Evolutionary conservation across 805 yeast species (phyloP), one percentile per base, ranked within the genome.

Genomic region (Helenozyma rhizophorensis): DNA sequence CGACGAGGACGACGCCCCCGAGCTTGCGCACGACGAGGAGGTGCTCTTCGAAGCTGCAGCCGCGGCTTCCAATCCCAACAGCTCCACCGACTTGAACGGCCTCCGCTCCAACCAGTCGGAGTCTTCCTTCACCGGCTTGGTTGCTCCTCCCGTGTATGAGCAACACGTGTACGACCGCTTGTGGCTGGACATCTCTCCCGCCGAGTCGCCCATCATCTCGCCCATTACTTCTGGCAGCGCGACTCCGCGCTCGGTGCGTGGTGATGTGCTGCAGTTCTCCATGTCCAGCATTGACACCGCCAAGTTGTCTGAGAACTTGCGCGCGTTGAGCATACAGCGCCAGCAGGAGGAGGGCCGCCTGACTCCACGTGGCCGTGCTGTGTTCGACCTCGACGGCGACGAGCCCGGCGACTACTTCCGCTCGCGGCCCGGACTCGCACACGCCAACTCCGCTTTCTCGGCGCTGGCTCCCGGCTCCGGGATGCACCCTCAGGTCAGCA

Each of bases 141-240:
- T 76, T 62, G 93, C 96, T 1, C 96, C 96, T 2, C 95, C 97
- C 17, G 72, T 81, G 36, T 88, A 88, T 54, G 88, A 78, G 38
- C 76, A 72, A 34, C 95, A 85, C 55, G 75, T 86, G 23, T 84
- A 82, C 56, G 97, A 88, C 58, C 65, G 83, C 35, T 58, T 88
- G 14, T 87, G 84, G 84, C 71, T 74, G 22, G 89, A 80, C 36
- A 66, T 78, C 7, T 62, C 76, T 4, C 78, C 76, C 4, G 40
- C 56, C 6, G 76, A 70, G 14, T 68, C 71, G 6, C 76, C 78
- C 4, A 39, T 52, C 10, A 43, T 44, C 14, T 68, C 71, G 6
- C 76, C 78, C 4, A 39, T 53, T 11, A 43, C 45, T 14, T 70
- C 76, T 0, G 76, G 76, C 3, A 26, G 60, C 5, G 56, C 58